A percentile compares a stretch with the other conserved stretches of the same genome.
phyloP scores from a whole-genome alignment of 2,329 filamentous ascomycete species.

The Apiospora sp. region DNA sequence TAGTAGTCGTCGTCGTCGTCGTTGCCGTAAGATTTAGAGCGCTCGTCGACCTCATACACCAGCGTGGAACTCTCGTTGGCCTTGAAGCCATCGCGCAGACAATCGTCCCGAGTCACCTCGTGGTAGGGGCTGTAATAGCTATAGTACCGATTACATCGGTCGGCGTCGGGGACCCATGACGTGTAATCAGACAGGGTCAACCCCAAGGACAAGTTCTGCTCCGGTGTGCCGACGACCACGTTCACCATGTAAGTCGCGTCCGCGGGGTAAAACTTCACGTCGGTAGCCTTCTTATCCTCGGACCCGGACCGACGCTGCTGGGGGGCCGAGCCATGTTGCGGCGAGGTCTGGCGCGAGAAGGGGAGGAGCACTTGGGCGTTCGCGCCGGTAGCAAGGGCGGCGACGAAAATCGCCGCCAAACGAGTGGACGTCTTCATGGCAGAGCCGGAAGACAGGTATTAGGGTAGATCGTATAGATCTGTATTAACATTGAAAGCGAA shows the following conservation, averaged over 20 bases:
- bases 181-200: slow-evolving; percentile 36
- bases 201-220: slow-evolving; percentile 39
- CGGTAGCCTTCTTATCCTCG: neutral
- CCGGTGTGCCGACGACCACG: slow-evolving; percentile 34
- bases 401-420: slow-evolving; percentile 23
- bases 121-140: neutral
- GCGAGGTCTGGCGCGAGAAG: slow-evolving; percentile 25
- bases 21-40: neutral
- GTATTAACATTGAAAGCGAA: neutral
- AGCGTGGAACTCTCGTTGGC: slow-evolving; percentile 35
- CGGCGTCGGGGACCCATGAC: slow-evolving; percentile 41
- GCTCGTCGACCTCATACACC: slow-evolving; percentile 29
- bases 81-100: neutral
- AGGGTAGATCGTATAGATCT: neutral
- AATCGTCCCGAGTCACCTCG: neutral
- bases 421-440: slow-evolving; percentile 30
- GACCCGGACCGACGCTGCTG: slow-evolving; percentile 21
- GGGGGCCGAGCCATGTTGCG: slow-evolving; percentile 16
- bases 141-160: neutral
- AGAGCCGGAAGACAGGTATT: slow-evolving; percentile 14
- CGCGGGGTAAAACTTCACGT: slow-evolving; percentile 5
- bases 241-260: slow-evolving; percentile 26
- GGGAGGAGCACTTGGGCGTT: slow-evolving; percentile 28
- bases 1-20: slow-evolving; percentile 22
- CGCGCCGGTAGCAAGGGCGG: slow-evolving; percentile 17